Conservation (phyloP, 371 early-diverging fungal genomes). For the Cokeromyces recurvatus region DNA sequence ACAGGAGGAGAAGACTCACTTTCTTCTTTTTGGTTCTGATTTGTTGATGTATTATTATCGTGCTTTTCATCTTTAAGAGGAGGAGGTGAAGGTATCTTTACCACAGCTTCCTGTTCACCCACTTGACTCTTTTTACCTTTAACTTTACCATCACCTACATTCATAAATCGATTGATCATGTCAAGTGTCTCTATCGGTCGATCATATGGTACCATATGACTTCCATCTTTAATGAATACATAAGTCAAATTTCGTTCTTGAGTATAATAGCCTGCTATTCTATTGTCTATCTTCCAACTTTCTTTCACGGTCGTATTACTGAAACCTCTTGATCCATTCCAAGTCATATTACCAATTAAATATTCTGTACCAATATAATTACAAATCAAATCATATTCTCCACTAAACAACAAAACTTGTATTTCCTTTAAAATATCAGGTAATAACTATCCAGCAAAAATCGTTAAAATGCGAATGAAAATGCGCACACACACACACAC, state of each 20-base stretch:
- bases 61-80: too few relatives aligned
- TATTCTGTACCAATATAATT: conserved; percentile 70
- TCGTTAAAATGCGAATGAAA: too few relatives aligned
- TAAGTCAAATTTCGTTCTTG: conserved; percentile 67
- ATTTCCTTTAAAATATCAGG: conserved; percentile 55
- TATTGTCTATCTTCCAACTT: conserved; percentile 58
- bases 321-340: conserved; percentile 71
- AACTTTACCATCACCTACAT: conserved; percentile 39
- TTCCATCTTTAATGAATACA: conserved; percentile 62
- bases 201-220: conserved; percentile 85
- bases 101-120: conserved; percentile 7
- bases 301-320: conserved; percentile 20
- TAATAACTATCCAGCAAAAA: too few relatives aligned
- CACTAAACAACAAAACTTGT: conserved; percentile 63
- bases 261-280: conserved; percentile 51
- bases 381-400: conserved; percentile 81
- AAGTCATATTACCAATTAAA: conserved; percentile 66
- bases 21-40: too few relatives aligned
- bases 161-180: conserved; percentile 75
- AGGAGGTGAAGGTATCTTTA: neutral
- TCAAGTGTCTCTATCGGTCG: conserved; percentile 59
- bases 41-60: too few relatives aligned
- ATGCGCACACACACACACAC: too few relatives aligned
- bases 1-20: too few relatives aligned
- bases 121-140: conserved; percentile 30